phyloP scores from a whole-genome alignment of 495 filamentous ascomycete species.

The Penicillium goetzii region DNA sequence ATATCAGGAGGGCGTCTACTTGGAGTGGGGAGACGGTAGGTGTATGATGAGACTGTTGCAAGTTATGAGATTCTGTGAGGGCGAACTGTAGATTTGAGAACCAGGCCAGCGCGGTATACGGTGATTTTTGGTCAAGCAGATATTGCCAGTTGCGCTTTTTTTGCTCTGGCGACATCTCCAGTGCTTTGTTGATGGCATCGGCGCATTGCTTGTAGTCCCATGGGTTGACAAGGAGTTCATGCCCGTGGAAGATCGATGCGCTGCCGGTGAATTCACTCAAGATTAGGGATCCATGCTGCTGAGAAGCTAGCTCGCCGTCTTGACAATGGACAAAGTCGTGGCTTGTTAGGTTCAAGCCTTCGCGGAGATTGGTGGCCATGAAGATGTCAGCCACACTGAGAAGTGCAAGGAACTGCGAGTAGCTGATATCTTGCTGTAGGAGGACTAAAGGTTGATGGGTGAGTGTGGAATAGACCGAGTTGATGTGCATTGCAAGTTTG shows the following conservation, averaged over 20 bases:
- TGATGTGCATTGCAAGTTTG: conserved; percentile 85
- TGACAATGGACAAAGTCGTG: conserved; percentile 89
- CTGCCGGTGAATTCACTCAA: conserved; percentile 95
- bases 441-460: conserved; percentile 85
- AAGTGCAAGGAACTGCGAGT: conserved; percentile 81
- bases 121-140: conserved; percentile 69
- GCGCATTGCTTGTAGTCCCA: conserved; percentile 88
- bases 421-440: conserved; percentile 86
- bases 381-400: conserved; percentile 80
- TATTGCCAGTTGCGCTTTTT: conserved; percentile 70
- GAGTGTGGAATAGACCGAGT: conserved; percentile 77
- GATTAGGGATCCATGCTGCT: conserved; percentile 81
- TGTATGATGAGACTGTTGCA: conserved; percentile 71
- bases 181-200: conserved; percentile 71
- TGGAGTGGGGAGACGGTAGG: conserved; percentile 73
- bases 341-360: conserved; percentile 88
- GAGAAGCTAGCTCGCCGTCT: conserved; percentile 66
- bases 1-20: conserved; percentile 55
- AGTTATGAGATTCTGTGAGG: conserved; percentile 64
- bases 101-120: conserved; percentile 77
- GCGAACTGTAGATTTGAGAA: conserved; percentile 61
- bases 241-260: conserved; percentile 73
- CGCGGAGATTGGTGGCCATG: conserved; percentile 85
- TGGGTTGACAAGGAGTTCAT: conserved; percentile 77
- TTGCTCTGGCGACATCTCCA: conserved; percentile 74